Percentiles rank a stretch among this genome's conserved stretches.
These are phyloP conservation scores for Saccharomycopsis fodiens DNA, from an alignment of 805 yeast genomes.

Conservation along the genomic window DNA sequence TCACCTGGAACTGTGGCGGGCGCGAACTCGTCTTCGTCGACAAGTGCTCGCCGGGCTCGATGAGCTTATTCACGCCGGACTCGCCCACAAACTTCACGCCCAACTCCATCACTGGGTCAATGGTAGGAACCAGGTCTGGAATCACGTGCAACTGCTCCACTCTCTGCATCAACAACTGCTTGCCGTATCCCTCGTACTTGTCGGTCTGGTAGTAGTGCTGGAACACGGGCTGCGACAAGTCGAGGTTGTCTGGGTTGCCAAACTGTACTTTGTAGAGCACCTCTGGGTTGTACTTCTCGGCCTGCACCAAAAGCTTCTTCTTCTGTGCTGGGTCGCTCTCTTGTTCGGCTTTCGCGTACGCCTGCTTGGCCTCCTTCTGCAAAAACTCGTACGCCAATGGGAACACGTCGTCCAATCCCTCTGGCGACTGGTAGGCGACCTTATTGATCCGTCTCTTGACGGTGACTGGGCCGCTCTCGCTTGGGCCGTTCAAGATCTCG, in stretches of 20 bases:
- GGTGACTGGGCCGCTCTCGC: constrained; percentile 44
- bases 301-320: constrained; percentile 38
- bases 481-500: constrained; percentile 29
- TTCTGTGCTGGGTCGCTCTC: constrained; percentile 26
- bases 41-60: constrained; percentile 70
- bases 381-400: constrained; percentile 57
- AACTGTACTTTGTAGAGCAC: constrained; percentile 60
- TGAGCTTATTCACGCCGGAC: constrained; percentile 53
- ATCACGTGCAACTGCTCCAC: constrained; percentile 76
- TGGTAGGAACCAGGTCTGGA: constrained; percentile 90
- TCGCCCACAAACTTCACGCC: constrained; percentile 68
- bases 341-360: constrained; percentile 32
- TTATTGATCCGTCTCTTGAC: constrained; percentile 36
- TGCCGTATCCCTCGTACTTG: constrained; percentile 64
- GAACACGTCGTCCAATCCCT: constrained; percentile 64
- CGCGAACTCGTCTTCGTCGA: constrained; percentile 66
- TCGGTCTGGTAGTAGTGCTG: constrained; percentile 51
- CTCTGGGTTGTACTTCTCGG: constrained; percentile 79
- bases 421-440: constrained; percentile 57
- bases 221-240: constrained; percentile 72
- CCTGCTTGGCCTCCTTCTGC: constrained; percentile 38
- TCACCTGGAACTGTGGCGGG: constrained; percentile 72
- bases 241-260: constrained; percentile 40
- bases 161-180: constrained; percentile 85
- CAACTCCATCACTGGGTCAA: constrained; percentile 74